phyloP scores from a whole-genome alignment of 169 alveolate species.

The Plasmodium sp. region DNA sequence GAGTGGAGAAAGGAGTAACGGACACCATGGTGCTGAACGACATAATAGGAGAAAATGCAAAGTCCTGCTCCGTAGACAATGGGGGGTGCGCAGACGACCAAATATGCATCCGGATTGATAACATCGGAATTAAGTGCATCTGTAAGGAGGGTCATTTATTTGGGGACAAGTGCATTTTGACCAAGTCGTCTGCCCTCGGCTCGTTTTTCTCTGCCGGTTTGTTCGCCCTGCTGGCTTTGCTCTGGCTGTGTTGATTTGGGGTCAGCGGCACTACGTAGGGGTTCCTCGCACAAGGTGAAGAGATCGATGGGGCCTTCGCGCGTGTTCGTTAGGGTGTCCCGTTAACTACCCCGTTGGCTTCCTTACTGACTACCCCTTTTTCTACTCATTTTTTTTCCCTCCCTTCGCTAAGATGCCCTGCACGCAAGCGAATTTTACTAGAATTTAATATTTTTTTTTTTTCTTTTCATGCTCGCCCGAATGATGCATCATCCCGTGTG shows the following conservation, averaged over 20 bases:
- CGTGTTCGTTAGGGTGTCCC: background rate
- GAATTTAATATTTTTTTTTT: background rate
- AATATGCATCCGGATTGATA: constrained; percentile 13
- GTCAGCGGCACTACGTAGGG: background rate
- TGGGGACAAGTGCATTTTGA: background rate
- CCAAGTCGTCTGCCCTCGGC: background rate
- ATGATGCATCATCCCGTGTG: background rate
- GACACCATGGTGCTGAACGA: background rate
- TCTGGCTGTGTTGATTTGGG: background rate
- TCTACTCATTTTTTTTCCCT: background rate
- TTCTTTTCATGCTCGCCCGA: background rate
- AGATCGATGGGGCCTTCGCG: background rate
- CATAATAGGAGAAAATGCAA: background rate
- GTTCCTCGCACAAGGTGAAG: background rate
- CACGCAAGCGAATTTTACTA: background rate
- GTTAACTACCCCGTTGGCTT: background rate
- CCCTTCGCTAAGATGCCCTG: background rate
- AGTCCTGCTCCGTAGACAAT: constrained; percentile 12
- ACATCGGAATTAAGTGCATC: constrained; percentile 2
- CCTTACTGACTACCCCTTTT: background rate
- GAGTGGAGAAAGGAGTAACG: background rate
- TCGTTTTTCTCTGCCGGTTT: background rate
- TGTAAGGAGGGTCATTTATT: constrained; percentile 36
- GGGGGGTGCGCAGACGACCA: constrained; percentile 37
- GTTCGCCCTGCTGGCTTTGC: background rate